Evolutionary conservation across 805 yeast genomes (phyloP), one percentile per base, ranked within the genome.

Genomic region (Millerozyma acaciae): DNA sequence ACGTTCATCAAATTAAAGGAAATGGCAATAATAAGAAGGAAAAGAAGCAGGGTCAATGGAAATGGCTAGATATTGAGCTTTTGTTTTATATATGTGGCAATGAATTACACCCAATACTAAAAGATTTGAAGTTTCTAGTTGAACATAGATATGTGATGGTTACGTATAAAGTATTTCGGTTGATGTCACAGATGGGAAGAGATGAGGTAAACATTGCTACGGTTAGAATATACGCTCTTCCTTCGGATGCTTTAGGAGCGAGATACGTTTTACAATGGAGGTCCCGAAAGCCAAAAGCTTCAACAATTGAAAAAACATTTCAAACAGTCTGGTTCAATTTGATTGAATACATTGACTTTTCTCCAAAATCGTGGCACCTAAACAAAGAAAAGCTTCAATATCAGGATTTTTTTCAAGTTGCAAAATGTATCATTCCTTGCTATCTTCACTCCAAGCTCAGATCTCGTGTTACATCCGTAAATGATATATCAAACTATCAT

Each of bases 21-120:
- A n/a, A n/a, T n/a, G n/a, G n/a, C n/a, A n/a, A n/a, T n/a, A n/a
- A n/a, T n/a, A n/a, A n/a, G n/a, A n/a, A n/a, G n/a, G n/a, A n/a
- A n/a, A n/a, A n/a, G n/a, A n/a, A n/a, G n/a, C n/a, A n/a, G n/a
- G n/a, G n/a, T n/a, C n/a, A 63, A 1, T 79, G 84, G 84, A 45
- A 30, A 31, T 78, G 84, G 84, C 53, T 76, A 10, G 78, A 76
- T 39, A 57, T 73, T 7, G 73, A 73, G 12, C 59, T 46, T 38
- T 49, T 64, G 4, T 33, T 39, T 30, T 15, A 27, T 30, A 14
- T 44, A 41, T 26, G 33, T 35, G 34, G 38, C n/a, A 33, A 31
- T 28, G 21, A 32, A 12, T 21, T 39, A 14, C 37, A 52, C 45
- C 40, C 48, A 30, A 17, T 67, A 0, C 28, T 74, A 4, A 28